A percentile compares a stretch with the other conserved stretches of the same genome.
phyloP scores from a whole-genome alignment of 805 yeast species.

The Candida vaughaniae region DNA sequence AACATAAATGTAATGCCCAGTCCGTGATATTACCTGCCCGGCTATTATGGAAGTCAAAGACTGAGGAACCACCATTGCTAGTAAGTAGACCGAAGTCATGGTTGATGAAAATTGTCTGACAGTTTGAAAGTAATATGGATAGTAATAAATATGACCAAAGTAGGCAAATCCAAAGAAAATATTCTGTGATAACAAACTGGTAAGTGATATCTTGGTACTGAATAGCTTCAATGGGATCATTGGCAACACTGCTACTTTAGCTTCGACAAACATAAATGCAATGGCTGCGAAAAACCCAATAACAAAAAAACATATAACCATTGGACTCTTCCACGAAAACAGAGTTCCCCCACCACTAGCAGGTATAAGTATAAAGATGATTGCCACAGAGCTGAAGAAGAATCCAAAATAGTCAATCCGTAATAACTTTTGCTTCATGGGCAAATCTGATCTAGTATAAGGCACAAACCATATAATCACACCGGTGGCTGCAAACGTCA shows the following conservation, averaged over 20 bases:
- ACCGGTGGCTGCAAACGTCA: conserved; percentile 28
- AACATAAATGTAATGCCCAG: conserved; percentile 42
- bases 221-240: conserved; percentile 52
- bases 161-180: conserved; percentile 51
- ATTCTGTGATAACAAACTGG: conserved; percentile 28
- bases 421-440: conserved; percentile 34
- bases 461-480: conserved; percentile 36
- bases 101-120: conserved; percentile 40
- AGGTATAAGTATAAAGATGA: conserved; percentile 52
- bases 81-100: conserved; percentile 27
- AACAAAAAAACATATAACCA: conserved; percentile 31
- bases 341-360: conserved; percentile 51
- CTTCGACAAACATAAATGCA: conserved; percentile 48
- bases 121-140: conserved; percentile 28
- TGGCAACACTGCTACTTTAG: conserved; percentile 47
- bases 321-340: conserved; percentile 50
- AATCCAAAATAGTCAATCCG: conserved; percentile 55
- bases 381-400: conserved; percentile 43
- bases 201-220: conserved; percentile 29
- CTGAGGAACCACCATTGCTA: conserved; percentile 46
- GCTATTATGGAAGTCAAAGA: conserved; percentile 40
- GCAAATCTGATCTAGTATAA: conserved; percentile 26
- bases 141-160: conserved; percentile 44
- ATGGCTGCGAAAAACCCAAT: conserved; percentile 34
- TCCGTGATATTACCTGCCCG: conserved; percentile 43